A percentile compares a stretch with the other conserved stretches of the same genome.
Conservation (phyloP, 495 filamentous ascomycete species). For the Daldinia loculata region DNA sequence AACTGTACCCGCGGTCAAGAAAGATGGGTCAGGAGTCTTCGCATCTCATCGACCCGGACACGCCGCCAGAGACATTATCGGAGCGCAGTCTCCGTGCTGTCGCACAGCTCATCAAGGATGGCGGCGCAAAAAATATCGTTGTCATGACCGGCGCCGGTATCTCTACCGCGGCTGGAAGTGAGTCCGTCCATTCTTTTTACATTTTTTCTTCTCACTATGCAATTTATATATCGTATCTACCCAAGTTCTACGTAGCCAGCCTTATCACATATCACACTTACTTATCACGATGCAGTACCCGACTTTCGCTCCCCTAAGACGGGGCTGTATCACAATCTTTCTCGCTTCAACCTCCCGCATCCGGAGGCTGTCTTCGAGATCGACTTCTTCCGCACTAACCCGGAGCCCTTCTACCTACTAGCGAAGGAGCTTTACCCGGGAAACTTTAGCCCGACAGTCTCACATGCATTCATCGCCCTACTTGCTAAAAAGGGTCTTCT, state of each 20-base stretch:
- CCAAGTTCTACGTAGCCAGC: background rate
- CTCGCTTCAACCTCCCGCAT: constrained; percentile 81
- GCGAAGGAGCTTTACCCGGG: constrained; percentile 93
- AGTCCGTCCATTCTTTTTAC: constrained; percentile 25
- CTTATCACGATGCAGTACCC: constrained; percentile 62
- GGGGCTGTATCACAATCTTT: constrained; percentile 84
- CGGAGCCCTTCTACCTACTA: constrained; percentile 88
- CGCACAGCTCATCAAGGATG: constrained; percentile 77
- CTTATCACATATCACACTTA: background rate
- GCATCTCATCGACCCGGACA: constrained; percentile 66
- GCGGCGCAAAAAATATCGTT: constrained; percentile 72
- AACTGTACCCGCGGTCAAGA: constrained; percentile 32
- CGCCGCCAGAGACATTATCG: constrained; percentile 69
- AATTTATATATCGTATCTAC: background rate
- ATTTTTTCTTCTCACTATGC: background rate
- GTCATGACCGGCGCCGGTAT: constrained; percentile 79
- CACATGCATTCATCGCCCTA: constrained; percentile 75
- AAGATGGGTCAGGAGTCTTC: constrained; percentile 60
- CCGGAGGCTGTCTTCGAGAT: constrained; percentile 86
- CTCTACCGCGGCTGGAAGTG: constrained; percentile 66
- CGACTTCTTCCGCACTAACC: constrained; percentile 82
- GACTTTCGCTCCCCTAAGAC: constrained; percentile 81
- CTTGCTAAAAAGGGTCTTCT: constrained; percentile 80
- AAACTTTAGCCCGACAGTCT: constrained; percentile 76
- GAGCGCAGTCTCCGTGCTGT: constrained; percentile 74